Evolutionary conservation across 2,329 filamentous ascomycete genomes (phyloP), one percentile per base, ranked within the genome.

Genomic region (Penicillium sp.): DNA sequence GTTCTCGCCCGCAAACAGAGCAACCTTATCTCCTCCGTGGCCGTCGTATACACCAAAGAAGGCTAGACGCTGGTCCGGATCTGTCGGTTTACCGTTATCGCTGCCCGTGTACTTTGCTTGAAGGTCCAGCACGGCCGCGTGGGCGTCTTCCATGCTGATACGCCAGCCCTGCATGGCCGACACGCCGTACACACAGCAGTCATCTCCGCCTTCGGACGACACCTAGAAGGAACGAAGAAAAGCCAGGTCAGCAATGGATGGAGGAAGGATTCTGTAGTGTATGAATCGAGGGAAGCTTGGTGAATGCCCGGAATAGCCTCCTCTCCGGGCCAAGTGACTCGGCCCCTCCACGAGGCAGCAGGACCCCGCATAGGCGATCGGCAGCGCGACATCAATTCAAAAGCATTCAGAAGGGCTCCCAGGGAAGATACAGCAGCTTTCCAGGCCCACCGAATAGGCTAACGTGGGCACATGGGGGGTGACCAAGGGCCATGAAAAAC

Each of bases 101-200:
- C 66, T 69, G 31, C 73, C 73, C 18, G 52, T 58, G 62, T 75
- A 75, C 54, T 78, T 76, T 53, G 83, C 78, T 66, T 93, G 82
- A 60, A 97, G 83, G 72, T 97, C 89, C 69, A 98, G 87, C 45
- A 97, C 77, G 48, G 88, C 82, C 54, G 88, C 89, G 76, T 98
- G 93, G 57, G 93, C 85, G 71, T 98, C 93, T 73, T 98, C 93
- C 93, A 98, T 98, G 78, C 89, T 95, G 76, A 98, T 97, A 77
- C 93, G 88, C 93, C 93, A 98, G 78, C 93, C 93, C 76, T 98
- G 93, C 93, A 98, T 98, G 74, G 90, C 90, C 60, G 93, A 98
- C 60, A 97, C 84, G 68, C 93, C 93, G 73, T 88, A 98, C 69
- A 93, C 75, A 69, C 95, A 84, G 69, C 89, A 86, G 59, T 95